Conservation (phyloP, 257 asterid species). For the Solanum virginianum region DNA sequence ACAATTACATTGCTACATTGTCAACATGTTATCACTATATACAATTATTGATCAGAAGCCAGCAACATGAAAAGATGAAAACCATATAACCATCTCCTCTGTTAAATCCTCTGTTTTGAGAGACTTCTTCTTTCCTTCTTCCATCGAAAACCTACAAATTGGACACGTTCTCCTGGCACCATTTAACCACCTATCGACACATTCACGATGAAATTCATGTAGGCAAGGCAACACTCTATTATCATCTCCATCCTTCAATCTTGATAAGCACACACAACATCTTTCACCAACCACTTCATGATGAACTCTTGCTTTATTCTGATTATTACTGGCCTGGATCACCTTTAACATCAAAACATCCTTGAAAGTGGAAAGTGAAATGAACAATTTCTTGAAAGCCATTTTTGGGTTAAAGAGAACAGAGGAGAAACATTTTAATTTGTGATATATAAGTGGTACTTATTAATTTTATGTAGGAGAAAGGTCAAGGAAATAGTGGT, state of each 20-base stretch:
- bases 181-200: slow-evolving; percentile 21
- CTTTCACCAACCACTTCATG: background rate
- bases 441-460: background rate
- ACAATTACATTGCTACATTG: background rate
- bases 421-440: background rate
- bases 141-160: slow-evolving; percentile 18
- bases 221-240: slow-evolving; percentile 15
- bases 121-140: background rate
- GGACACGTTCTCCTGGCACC: slow-evolving; percentile 23
- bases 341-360: background rate
- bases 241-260: slow-evolving; percentile 10
- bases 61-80: slow-evolving; percentile 37
- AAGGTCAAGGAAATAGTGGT: background rate
- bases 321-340: background rate
- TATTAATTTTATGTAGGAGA: background rate
- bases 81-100: slow-evolving; percentile 28
- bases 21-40: background rate
- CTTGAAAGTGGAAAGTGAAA: slow-evolving; percentile 8
- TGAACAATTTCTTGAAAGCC: slow-evolving; percentile 20
- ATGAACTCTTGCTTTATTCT: slow-evolving; percentile 4
- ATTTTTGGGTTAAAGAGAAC: background rate
- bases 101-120: slow-evolving; percentile 8
- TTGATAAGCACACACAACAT: slow-evolving; percentile 32
- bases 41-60: slow-evolving; percentile 15
- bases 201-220: slow-evolving; percentile 28